These are phyloP conservation scores for Venturia pyrina DNA, from an alignment of 2,329 filamentous ascomycete genomes.

Conservation along the genomic window DNA sequence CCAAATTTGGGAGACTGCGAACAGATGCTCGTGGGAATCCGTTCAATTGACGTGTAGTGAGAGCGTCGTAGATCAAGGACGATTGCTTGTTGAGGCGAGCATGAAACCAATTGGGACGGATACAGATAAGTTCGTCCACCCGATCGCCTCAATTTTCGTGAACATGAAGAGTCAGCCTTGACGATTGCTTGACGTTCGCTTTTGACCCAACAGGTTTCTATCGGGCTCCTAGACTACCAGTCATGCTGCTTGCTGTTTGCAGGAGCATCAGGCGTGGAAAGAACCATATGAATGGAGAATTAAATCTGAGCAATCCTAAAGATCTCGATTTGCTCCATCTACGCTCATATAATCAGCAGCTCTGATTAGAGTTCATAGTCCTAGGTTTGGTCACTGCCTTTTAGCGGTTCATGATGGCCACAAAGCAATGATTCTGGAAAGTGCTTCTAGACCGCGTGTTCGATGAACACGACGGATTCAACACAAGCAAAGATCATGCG, in stretches of 20 bases:
- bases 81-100: background rate
- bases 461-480: background rate
- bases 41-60: background rate
- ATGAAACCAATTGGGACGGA: background rate
- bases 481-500: background rate
- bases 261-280: background rate
- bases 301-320: background rate
- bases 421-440: background rate
- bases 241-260: background rate
- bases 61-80: background rate
- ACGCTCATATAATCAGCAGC: background rate
- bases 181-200: background rate
- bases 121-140: background rate
- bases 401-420: background rate
- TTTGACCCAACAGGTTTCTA: background rate
- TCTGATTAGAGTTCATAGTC: background rate
- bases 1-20: background rate
- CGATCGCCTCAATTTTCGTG: background rate
- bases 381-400: background rate
- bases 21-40: background rate
- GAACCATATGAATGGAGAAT: background rate
- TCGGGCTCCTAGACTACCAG: background rate
- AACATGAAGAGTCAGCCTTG: background rate
- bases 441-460: background rate
- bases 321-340: background rate